Percentiles rank a stretch among this genome's conserved stretches.
Evolutionary conservation across 2,329 filamentous ascomycete genomes (phyloP).

Genomic region (Hortaea werneckii): DNA sequence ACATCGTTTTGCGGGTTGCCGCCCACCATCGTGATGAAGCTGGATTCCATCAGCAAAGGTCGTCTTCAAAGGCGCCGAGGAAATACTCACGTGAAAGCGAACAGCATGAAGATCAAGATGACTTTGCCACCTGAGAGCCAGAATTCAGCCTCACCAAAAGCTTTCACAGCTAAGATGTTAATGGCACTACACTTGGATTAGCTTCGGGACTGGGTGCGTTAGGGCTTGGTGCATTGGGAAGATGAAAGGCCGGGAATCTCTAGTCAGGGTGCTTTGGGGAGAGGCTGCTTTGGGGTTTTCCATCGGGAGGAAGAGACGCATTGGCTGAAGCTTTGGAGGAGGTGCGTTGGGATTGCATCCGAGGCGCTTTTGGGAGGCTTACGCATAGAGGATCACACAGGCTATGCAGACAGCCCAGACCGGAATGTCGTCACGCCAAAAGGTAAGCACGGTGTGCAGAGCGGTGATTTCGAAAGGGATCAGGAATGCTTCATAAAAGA

Average conservation of each 20-base stretch:
- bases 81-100: slow-evolving; percentile 16
- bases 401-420: slow-evolving; percentile 32
- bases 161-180: slow-evolving; percentile 36
- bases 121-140: slow-evolving; percentile 38
- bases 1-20: slow-evolving; percentile 25
- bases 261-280: no score
- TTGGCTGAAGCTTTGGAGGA: slow-evolving; percentile 1
- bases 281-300: not conserved
- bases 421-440: slow-evolving; percentile 36
- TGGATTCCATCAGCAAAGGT: not conserved
- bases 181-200: slow-evolving; percentile 10
- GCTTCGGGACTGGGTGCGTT: slow-evolving; percentile 2
- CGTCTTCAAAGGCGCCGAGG: no score
- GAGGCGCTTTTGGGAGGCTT: slow-evolving; percentile 4
- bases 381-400: slow-evolving; percentile 26
- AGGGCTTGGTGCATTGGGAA: slow-evolving; percentile 1
- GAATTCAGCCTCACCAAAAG: slow-evolving; percentile 36
- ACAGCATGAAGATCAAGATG: slow-evolving; percentile 21
- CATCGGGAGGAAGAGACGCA: not conserved
- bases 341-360: slow-evolving; percentile 2
- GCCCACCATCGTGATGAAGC: slow-evolving; percentile 23
- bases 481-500: slow-evolving; percentile 41
- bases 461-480: slow-evolving; percentile 46
- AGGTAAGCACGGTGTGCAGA: slow-evolving; percentile 31
- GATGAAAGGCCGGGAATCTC: not conserved